These are phyloP conservation scores for Pyrrhoderma lamaoense DNA, from an alignment of 1,284 basidiomycete genomes.

Conservation along the genomic window DNA sequence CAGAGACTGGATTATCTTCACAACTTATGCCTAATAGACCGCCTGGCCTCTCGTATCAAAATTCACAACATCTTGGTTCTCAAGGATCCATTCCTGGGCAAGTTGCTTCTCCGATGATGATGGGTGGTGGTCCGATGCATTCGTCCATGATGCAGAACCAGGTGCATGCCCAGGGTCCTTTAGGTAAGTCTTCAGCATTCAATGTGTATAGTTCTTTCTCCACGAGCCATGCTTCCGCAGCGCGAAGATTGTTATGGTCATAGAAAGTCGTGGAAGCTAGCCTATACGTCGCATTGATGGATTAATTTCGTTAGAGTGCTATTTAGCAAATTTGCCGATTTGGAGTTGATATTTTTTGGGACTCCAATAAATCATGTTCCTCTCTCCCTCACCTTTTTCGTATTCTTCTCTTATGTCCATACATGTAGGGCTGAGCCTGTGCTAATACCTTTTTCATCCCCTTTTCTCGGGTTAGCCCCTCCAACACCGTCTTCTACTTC, in stretches of 20 bases:
- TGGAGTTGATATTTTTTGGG: neutral
- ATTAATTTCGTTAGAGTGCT: neutral
- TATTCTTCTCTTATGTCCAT: neutral
- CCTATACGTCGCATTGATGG: neutral
- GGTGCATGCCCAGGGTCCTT: slow-evolving; percentile 8
- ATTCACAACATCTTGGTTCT: slow-evolving; percentile 1
- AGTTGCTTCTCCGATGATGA: slow-evolving; percentile 1
- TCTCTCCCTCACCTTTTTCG: too few relatives aligned
- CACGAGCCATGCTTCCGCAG: slow-evolving; percentile 67
- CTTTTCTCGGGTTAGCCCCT: slow-evolving; percentile 3
- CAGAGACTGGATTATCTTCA: slow-evolving; percentile 18
- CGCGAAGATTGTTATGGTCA: slow-evolving; percentile 31
- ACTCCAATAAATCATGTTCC: too few relatives aligned
- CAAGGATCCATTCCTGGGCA: slow-evolving; percentile 5
- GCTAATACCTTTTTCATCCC: slow-evolving; percentile 8
- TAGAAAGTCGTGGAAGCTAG: slow-evolving; percentile 1
- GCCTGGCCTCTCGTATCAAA: slow-evolving; percentile 13
- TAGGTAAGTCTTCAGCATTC: slow-evolving; percentile 11
- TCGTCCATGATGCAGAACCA: slow-evolving; percentile 9
- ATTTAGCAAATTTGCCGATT: slow-evolving; percentile 1
- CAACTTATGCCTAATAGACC: slow-evolving; percentile 13
- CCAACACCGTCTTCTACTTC: slow-evolving; percentile 19
- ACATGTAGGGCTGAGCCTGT: slow-evolving; percentile 5
- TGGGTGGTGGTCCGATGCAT: slow-evolving; percentile 1
- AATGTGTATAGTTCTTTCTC: slow-evolving; percentile 14